Conservation (phyloP, 2,329 filamentous ascomycete species). For the Trichoderma harzianum region DNA sequence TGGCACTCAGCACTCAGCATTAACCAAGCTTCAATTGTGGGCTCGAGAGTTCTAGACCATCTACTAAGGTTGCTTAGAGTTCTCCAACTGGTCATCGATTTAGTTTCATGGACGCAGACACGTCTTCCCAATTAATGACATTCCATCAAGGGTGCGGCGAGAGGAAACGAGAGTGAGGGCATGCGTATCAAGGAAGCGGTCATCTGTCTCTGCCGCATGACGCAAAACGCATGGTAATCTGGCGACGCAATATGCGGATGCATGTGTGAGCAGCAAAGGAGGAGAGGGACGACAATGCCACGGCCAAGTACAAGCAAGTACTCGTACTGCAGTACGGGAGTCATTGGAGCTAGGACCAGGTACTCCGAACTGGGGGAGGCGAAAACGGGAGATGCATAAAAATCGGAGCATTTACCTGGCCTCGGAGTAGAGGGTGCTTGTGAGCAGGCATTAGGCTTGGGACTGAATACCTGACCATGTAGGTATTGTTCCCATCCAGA, state of each 20-base stretch:
- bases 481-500: neutral
- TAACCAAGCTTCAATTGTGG: constrained; percentile 1
- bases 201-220: constrained; percentile 8
- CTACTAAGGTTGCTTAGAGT: constrained; percentile 5
- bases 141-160: neutral
- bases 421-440: neutral
- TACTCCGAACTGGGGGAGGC: neutral
- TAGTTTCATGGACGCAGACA: neutral
- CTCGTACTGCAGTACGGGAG: neutral
- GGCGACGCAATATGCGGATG: constrained; percentile 3
- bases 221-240: constrained; percentile 5
- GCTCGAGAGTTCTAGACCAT: constrained; percentile 10
- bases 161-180: neutral
- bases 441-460: neutral
- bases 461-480: neutral
- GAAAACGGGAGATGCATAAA: neutral
- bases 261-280: neutral
- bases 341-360: neutral
- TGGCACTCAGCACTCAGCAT: neutral
- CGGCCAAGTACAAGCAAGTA: neutral
- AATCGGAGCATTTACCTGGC: neutral
- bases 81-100: constrained; percentile 4
- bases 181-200: neutral
- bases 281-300: neutral
- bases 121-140: neutral